phyloP scores from a whole-genome alignment of 306 rosid genomes.

The Boehmeria nivea region DNA sequence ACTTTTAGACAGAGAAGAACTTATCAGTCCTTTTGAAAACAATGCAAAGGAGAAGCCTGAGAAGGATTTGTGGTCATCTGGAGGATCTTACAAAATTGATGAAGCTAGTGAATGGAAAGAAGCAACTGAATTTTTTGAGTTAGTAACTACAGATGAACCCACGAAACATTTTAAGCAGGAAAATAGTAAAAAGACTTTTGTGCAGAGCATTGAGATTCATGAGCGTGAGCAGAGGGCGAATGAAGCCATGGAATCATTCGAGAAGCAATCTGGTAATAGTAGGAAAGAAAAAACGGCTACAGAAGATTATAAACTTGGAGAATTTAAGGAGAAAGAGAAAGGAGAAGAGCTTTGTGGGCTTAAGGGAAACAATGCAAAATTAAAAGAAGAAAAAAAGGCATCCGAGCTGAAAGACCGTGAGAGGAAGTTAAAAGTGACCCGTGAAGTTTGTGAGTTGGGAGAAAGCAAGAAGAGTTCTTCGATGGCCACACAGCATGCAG shows the following conservation, averaged over 20 bases:
- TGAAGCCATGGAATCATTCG: constrained; percentile 25
- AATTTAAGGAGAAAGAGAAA: constrained; percentile 36
- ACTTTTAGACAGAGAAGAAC: constrained; percentile 31
- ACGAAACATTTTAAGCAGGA: constrained; percentile 34
- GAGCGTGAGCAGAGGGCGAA: constrained; percentile 36
- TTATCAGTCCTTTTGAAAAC: constrained; percentile 22
- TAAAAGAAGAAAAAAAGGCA: constrained; percentile 35
- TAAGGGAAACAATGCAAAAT: constrained; percentile 36
- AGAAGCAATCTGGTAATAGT: constrained; percentile 22
- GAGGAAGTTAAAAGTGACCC: constrained; percentile 37
- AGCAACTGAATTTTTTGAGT: constrained; percentile 71
- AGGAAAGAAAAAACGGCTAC: constrained; percentile 17
- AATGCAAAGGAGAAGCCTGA: constrained; percentile 27
- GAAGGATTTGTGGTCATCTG: constrained; percentile 45
- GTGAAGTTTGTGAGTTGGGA: constrained; percentile 26
- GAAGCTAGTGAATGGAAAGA: constrained; percentile 65
- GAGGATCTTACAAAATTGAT: constrained; percentile 42
- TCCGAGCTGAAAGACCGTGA: constrained; percentile 30
- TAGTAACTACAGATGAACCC: constrained; percentile 63
- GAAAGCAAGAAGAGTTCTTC: constrained; percentile 32
- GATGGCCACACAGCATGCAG: constrained; percentile 22
- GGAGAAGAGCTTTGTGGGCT: constrained; percentile 30
- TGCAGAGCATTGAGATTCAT: constrained; percentile 26
- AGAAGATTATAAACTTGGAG: constrained; percentile 27
- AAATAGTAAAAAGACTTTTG: constrained; percentile 31